Conservation (phyloP, 1,284 basidiomycete genomes). For the Ceratobasidium sp. region DNA sequence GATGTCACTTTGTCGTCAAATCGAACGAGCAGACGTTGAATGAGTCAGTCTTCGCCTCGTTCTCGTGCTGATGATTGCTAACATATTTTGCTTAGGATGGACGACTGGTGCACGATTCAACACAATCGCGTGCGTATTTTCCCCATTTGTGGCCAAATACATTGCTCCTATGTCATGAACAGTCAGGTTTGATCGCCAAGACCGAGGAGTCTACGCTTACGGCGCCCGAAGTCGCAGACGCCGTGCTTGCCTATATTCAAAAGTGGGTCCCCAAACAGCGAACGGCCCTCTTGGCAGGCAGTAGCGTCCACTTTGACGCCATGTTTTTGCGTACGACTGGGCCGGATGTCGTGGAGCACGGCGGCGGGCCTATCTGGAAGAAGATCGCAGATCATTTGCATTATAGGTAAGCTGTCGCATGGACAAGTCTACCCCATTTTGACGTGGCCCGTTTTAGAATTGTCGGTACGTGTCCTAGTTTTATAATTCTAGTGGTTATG, state of each 20-base stretch:
- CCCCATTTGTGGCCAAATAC: background rate
- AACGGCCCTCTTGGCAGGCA: slow-evolving; percentile 77
- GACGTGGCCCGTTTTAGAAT: slow-evolving; percentile 60
- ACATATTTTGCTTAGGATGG: slow-evolving; percentile 62
- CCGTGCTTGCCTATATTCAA: slow-evolving; percentile 73
- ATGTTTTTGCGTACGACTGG: slow-evolving; percentile 75
- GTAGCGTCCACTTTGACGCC: slow-evolving; percentile 80
- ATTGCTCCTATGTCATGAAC: too few species aligned
- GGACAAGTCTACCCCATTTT: too few species aligned
- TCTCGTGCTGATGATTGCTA: background rate
- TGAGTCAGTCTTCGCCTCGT: slow-evolving; percentile 52
- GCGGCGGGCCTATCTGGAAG: slow-evolving; percentile 9
- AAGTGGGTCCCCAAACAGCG: slow-evolving; percentile 71
- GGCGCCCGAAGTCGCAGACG: slow-evolving; percentile 60
- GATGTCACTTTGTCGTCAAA: slow-evolving; percentile 72
- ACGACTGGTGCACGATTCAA: slow-evolving; percentile 76
- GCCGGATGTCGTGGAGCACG: slow-evolving; percentile 64
- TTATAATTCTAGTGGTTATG: background rate
- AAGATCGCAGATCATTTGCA: slow-evolving; percentile 15
- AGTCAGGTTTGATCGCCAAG: slow-evolving; percentile 77
- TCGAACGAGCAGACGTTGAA: slow-evolving; percentile 70
- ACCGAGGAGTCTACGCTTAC: slow-evolving; percentile 69
- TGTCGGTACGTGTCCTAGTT: slow-evolving; percentile 10
- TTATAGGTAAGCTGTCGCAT: slow-evolving; percentile 15
- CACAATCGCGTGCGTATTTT: slow-evolving; percentile 64